phyloP scores from a whole-genome alignment of 441 rosid species.

The Brassica balearica region DNA sequence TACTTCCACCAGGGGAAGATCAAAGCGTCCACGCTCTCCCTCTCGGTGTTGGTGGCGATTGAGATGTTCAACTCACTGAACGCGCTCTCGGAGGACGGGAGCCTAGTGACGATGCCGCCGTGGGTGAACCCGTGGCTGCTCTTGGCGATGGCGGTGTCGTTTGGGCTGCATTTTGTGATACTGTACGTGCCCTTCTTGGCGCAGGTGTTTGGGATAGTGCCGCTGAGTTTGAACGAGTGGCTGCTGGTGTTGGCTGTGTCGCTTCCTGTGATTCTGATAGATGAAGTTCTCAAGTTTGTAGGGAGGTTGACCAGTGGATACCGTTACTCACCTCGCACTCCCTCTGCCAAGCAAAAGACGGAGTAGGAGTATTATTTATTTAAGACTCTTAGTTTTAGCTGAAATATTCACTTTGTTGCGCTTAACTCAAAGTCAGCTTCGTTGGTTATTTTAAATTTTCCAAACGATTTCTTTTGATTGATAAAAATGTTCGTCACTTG shows the following conservation, averaged over 20 bases:
- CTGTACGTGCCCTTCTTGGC: constrained; percentile 92
- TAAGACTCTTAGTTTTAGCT: constrained; percentile 24
- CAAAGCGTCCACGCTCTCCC: constrained; percentile 91
- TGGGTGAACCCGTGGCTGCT: constrained; percentile 96
- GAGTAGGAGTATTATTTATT: constrained; percentile 47
- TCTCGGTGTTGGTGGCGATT: constrained; percentile 88
- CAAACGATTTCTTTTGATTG: constrained; percentile 17
- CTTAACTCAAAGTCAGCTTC: not conserved
- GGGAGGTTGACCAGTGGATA: constrained; percentile 67
- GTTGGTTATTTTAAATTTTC: not conserved
- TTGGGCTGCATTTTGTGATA: constrained; percentile 86
- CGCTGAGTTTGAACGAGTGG: constrained; percentile 90
- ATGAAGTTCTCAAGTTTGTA: constrained; percentile 78
- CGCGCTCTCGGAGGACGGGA: constrained; percentile 89
- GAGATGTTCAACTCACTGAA: constrained; percentile 98
- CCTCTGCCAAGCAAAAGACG: constrained; percentile 55
- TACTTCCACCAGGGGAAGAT: constrained; percentile 84
- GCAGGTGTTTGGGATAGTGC: constrained; percentile 79
- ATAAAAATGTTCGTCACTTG: not conserved
- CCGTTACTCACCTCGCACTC: constrained; percentile 48
- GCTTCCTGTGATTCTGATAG: constrained; percentile 82
- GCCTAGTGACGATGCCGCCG: constrained; percentile 87
- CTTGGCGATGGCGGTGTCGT: constrained; percentile 83
- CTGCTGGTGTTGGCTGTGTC: constrained; percentile 79
- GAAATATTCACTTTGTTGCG: constrained; percentile 16